phyloP scores from a whole-genome alignment of 805 yeast species.

The Clavispora phyllophila region DNA sequence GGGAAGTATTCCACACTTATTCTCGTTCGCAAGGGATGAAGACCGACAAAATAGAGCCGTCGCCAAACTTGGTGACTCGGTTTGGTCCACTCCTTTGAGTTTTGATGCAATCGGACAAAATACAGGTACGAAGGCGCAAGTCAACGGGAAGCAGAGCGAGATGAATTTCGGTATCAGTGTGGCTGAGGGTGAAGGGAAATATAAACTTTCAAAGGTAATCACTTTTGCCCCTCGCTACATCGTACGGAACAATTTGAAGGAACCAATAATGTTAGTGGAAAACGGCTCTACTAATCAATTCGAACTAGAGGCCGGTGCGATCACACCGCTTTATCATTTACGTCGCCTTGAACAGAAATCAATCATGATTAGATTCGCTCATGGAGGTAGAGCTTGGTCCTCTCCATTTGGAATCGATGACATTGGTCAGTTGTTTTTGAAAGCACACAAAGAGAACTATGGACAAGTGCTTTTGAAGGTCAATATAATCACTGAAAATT shows the following conservation, averaged over 20 bases:
- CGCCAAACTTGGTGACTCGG: constrained; percentile 62
- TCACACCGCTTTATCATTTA: constrained; percentile 61
- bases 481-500: constrained; percentile 71
- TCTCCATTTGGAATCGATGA: constrained; percentile 83
- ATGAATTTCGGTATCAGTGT: constrained; percentile 71
- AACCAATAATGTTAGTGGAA: constrained; percentile 57
- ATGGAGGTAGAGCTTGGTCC: constrained; percentile 66
- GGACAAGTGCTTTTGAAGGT: constrained; percentile 70
- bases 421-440: constrained; percentile 74
- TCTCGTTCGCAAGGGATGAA: constrained; percentile 65
- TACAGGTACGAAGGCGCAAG: constrained; percentile 45
- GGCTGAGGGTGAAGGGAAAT: constrained; percentile 81
- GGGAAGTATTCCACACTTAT: constrained; percentile 58
- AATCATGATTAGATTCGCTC: constrained; percentile 53
- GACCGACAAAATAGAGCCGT: constrained; percentile 63
- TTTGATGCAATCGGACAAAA: constrained; percentile 89
- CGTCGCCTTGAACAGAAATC: constrained; percentile 55
- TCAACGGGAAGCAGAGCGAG: constrained; percentile 51
- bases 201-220: constrained; percentile 69
- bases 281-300: constrained; percentile 56
- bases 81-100: constrained; percentile 68
- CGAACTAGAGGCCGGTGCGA: constrained; percentile 41
- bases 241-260: constrained; percentile 55
- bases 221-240: constrained; percentile 81
- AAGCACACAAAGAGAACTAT: constrained; percentile 56